Percentiles rank a stretch among this genome's conserved stretches.
Evolutionary conservation across 1,284 basidiomycete species (phyloP).

Genomic region (Boletus holoroseus): DNA sequence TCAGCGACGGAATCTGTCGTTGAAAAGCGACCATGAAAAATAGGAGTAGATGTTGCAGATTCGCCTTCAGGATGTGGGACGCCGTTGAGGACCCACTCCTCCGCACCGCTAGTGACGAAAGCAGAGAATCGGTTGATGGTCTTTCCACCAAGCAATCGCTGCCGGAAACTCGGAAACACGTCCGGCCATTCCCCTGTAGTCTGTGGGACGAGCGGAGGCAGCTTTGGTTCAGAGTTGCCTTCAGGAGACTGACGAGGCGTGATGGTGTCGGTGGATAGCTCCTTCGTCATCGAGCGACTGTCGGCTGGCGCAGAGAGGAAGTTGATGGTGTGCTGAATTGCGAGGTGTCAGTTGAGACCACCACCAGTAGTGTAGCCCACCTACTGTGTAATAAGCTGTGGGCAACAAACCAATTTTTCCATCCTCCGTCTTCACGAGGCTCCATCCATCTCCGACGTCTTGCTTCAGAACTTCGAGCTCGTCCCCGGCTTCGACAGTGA

Average conservation of each 20-base stretch:
- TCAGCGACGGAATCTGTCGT: slow-evolving; percentile 37
- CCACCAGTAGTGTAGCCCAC: slow-evolving; percentile 15
- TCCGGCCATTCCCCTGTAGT: slow-evolving; percentile 65
- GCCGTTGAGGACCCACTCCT: slow-evolving; percentile 72
- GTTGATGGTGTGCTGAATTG: slow-evolving; percentile 53
- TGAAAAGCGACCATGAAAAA: slow-evolving; percentile 24
- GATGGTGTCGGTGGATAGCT: slow-evolving; percentile 41
- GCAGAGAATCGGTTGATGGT: slow-evolving; percentile 76
- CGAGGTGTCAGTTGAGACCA: slow-evolving; percentile 1
- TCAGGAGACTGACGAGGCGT: slow-evolving; percentile 51
- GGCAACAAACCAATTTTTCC: slow-evolving; percentile 67
- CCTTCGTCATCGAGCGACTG: slow-evolving; percentile 31
- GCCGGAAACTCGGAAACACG: slow-evolving; percentile 60
- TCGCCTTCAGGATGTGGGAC: slow-evolving; percentile 23
- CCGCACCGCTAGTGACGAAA: slow-evolving; percentile 81
- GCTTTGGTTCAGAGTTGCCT: slow-evolving; percentile 21
- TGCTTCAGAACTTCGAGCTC: slow-evolving; percentile 60
- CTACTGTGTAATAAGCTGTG: slow-evolving; percentile 65
- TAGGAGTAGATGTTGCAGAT: slow-evolving; percentile 17
- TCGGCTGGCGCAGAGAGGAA: slow-evolving; percentile 48
- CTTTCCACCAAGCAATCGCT: slow-evolving; percentile 69
- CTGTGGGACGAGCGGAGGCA: slow-evolving; percentile 56
- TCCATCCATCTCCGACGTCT: slow-evolving; percentile 69
- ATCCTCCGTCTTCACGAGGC: slow-evolving; percentile 50
- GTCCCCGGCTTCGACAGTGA: slow-evolving; percentile 60